Base-by-base conservation (phyloP, 106 monocot genomes). In the Acanthochlamys bracteata region DNA sequence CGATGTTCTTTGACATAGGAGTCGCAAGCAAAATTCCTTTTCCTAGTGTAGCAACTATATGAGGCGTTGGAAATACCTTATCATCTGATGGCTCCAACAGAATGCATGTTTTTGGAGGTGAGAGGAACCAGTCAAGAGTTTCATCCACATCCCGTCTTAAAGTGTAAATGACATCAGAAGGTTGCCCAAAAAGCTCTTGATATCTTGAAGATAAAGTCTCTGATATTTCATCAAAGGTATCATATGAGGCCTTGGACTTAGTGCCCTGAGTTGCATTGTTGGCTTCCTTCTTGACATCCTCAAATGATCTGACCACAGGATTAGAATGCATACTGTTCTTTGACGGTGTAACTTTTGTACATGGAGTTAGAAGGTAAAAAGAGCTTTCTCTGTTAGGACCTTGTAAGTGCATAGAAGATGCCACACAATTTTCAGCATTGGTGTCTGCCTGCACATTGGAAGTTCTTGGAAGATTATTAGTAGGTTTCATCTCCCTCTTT, bases 111-210 rank as follows among this genome's bases (percentile, higher is more conserved):
- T 82, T 92, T 17, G 87, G 95, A 16, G 94, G 87, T 4, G 86
- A 95, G 20, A 90, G 57, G 56, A 89, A 94, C 93, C 93, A 94
- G 25, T 94, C 80, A 24, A 94, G 76, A 16, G 67, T 76, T 24
- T 73, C 86, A 65, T 83, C 69, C 4, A 77, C 83, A 43, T 57
- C 77, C 52, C 68, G 79, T 51, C 57, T 60, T 42, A 42, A 39
- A 39, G 72, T 63, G 17, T 69, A 59, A 19, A 69, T 77, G 24
- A 2, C 2, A 10, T 61, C 21, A 11, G 33, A 21, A 56, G 63
- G 61, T 49, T 74, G 60, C 25, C 72, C 72, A 20, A 73, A 76
- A 17, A 82, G 58, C 27, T 73, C 75, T 25, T 69, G 76, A 25
- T 78, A 80, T 60, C 59, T 82, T 8, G 64, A 75, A 22, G 79